These are phyloP conservation scores for Paraglomus occultum DNA, from an alignment of 192 early-diverging fungal genomes.

Conservation along the genomic window DNA sequence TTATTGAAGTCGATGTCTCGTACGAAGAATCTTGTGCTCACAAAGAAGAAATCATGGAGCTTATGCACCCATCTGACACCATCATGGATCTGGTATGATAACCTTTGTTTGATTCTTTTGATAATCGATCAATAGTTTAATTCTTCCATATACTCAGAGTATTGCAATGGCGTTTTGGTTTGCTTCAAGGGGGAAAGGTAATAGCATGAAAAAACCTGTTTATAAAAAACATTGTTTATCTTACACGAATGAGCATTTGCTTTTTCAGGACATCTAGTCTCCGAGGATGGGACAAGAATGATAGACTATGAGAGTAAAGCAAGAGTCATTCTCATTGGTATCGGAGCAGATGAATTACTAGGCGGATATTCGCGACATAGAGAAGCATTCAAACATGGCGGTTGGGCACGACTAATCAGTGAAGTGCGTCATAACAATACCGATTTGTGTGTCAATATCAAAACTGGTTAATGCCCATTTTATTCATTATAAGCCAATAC, in stretches of 20 bases:
- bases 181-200: constrained; percentile 78
- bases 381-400: constrained; percentile 59
- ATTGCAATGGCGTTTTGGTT: constrained; percentile 98
- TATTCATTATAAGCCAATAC: neutral
- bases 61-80: constrained; percentile 80
- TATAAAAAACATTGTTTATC: neutral
- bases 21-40: constrained; percentile 62
- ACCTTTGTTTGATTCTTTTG: neutral
- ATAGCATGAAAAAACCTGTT: constrained; percentile 19
- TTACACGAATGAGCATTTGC: neutral
- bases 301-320: constrained; percentile 62
- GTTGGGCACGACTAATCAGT: constrained; percentile 65
- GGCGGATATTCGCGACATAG: constrained; percentile 89
- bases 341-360: constrained; percentile 95
- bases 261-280: constrained; percentile 20
- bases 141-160: constrained; percentile 55
- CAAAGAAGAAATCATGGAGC: constrained; percentile 58
- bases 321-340: constrained; percentile 78
- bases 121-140: neutral
- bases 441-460: neutral
- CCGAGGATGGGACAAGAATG: constrained; percentile 18
- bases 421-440: constrained; percentile 45
- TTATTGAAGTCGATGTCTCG: constrained; percentile 87
- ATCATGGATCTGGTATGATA: constrained; percentile 84
- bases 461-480: neutral